Evolutionary conservation across 768 basidiomycete species (phyloP).

Genomic region (Podaxis pistillaris): DNA sequence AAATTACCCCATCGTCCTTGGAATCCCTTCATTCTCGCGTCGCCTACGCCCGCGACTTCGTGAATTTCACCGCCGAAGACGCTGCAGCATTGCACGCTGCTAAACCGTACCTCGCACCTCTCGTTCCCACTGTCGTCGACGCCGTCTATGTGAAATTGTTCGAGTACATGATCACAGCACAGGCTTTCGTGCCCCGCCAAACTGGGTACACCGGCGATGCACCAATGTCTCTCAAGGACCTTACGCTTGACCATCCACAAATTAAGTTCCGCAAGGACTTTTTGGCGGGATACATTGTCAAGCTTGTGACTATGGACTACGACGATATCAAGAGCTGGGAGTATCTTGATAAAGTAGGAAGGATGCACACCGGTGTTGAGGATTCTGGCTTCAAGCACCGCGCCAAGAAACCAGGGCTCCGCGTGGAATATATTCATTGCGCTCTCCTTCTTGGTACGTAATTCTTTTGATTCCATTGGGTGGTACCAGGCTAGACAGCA

Average conservation of each 20-base stretch:
- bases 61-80: conserved; percentile 41
- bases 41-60: conserved; percentile 43
- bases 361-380: conserved; percentile 44
- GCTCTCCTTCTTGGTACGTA: conserved; percentile 30
- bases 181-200: conserved; percentile 35
- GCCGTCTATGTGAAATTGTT: conserved; percentile 43
- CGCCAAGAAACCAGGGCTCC: conserved; percentile 28
- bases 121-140: conserved; percentile 44
- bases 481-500: not conserved
- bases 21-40: conserved; percentile 35
- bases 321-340: conserved; percentile 40
- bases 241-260: conserved; percentile 42
- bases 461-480: not conserved
- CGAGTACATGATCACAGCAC: conserved; percentile 41
- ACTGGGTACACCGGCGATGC: conserved; percentile 40
- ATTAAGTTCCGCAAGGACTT: conserved; percentile 46
- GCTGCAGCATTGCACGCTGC: conserved; percentile 40
- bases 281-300: conserved; percentile 30
- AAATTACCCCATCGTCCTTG: conserved; percentile 25
- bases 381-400: not conserved
- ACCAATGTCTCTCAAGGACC: conserved; percentile 36
- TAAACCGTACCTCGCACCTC: conserved; percentile 36
- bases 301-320: conserved; percentile 46
- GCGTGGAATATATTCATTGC: conserved; percentile 38
- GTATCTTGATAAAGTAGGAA: conserved; percentile 45